Percentiles rank a stretch among this genome's conserved stretches.
phyloP scores from a whole-genome alignment of 31 red algal genomes.

The Asparagopsis taxiformis region DNA sequence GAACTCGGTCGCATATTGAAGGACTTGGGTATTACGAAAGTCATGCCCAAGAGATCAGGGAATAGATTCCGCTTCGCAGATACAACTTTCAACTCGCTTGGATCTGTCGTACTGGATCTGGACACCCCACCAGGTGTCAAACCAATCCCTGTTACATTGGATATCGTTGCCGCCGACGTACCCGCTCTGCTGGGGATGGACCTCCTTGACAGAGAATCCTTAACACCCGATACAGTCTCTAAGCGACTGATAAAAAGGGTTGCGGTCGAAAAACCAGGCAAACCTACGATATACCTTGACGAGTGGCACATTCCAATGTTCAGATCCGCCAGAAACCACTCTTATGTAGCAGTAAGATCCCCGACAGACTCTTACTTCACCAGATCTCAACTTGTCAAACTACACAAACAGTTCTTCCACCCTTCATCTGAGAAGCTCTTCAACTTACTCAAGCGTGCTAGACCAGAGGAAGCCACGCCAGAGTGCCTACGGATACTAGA shows the following conservation, averaged over 20 bases:
- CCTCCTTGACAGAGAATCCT: background rate
- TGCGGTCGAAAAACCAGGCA: background rate
- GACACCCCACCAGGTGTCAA: background rate
- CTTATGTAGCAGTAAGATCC: background rate
- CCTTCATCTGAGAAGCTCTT: slow-evolving; percentile 11
- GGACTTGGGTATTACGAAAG: background rate
- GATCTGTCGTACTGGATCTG: background rate
- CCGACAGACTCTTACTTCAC: background rate
- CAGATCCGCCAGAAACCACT: background rate
- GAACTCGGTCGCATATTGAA: background rate
- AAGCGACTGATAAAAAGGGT: background rate
- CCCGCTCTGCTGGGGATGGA: background rate
- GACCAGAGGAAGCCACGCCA: background rate
- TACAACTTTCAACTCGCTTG: background rate
- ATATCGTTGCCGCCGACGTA: background rate
- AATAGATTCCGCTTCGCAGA: background rate
- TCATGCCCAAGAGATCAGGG: background rate
- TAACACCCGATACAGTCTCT: background rate
- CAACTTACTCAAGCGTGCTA: background rate
- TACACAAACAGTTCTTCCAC: slow-evolving; percentile 4
- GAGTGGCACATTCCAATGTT: background rate
- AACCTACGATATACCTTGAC: background rate
- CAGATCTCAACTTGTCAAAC: slow-evolving; percentile 2
- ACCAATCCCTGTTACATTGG: background rate
- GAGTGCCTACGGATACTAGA: background rate